Evolutionary conservation across 306 rosid species (phyloP).

Genomic region (Gynostemma pentaphyllum): DNA sequence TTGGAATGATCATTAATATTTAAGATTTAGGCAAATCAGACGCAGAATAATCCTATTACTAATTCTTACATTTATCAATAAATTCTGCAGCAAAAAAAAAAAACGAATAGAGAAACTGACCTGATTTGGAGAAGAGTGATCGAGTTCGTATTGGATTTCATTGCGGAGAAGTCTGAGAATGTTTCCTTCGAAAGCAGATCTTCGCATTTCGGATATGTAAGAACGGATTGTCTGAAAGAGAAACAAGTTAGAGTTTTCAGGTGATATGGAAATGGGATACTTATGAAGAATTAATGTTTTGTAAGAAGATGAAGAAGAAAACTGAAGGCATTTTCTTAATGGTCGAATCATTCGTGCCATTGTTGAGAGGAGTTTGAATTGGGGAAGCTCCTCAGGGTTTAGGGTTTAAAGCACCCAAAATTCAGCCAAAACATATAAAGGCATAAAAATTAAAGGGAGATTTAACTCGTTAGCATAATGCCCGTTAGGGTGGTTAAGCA

Average conservation of each 20-base stretch:
- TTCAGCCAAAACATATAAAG: too few relatives aligned
- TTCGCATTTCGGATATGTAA: conserved; percentile 60
- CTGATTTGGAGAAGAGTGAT: conserved; percentile 35
- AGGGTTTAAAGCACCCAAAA: conserved; percentile 4
- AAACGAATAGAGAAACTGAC: conserved; percentile 11
- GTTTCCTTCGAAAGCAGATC: conserved; percentile 58
- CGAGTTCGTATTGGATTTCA: conserved; percentile 67
- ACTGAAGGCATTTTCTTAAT: conserved; percentile 30
- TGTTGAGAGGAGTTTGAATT: not conserved
- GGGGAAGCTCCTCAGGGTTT: not conserved
- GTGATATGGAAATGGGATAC: conserved; percentile 8
- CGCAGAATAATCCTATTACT: too few relatives aligned
- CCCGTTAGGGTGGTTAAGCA: too few relatives aligned
- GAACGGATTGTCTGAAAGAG: conserved; percentile 26
- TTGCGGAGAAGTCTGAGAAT: conserved; percentile 54
- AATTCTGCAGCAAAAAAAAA: not conserved
- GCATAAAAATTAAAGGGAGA: too few relatives aligned
- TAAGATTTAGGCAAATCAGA: too few relatives aligned
- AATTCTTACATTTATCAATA: not conserved
- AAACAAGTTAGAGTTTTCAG: conserved; percentile 6
- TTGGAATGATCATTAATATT: too few relatives aligned
- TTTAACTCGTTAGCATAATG: too few relatives aligned
- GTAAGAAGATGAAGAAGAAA: conserved; percentile 2
- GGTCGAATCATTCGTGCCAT: conserved; percentile 56
- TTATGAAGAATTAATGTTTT: conserved; percentile 6